phyloP scores from a whole-genome alignment of 1,139 yeast genomes.

The Sugiyamaella castrensis region DNA sequence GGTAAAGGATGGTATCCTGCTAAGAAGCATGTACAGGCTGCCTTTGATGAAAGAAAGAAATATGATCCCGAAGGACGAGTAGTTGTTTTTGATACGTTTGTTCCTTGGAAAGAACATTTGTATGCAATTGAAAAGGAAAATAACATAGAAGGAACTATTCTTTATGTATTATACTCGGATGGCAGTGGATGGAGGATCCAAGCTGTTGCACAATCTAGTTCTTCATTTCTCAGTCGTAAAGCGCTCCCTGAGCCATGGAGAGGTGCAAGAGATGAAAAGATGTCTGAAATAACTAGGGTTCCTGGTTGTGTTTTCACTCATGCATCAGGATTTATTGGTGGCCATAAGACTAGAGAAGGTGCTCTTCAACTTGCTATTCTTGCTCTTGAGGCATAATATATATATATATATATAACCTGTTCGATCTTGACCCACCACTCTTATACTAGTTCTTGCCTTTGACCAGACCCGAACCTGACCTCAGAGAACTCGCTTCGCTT shows the following conservation, averaged over 20 bases:
- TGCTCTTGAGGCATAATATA: constrained; percentile 8
- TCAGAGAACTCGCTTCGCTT: neutral
- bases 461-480: too few species aligned
- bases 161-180: constrained; percentile 81
- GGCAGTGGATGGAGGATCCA: constrained; percentile 81
- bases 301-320: constrained; percentile 88
- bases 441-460: too few species aligned
- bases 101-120: constrained; percentile 95
- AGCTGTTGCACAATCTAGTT: constrained; percentile 73
- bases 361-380: constrained; percentile 69
- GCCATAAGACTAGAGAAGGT: constrained; percentile 76
- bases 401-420: too few species aligned
- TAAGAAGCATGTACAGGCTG: constrained; percentile 66
- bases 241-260: constrained; percentile 91
- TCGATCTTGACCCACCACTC: too few species aligned
- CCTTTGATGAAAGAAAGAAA: constrained; percentile 46
- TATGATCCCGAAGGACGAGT: constrained; percentile 60
- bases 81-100: constrained; percentile 64
- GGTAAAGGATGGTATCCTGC: constrained; percentile 95
- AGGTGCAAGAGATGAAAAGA: constrained; percentile 85
- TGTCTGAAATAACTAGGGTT: constrained; percentile 70
- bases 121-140: constrained; percentile 68
- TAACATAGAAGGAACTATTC: constrained; percentile 49
- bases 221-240: constrained; percentile 79
- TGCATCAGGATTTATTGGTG: constrained; percentile 97